Evolutionary conservation across 345 rosid genomes (phyloP), one percentile per base, ranked within the genome.

Genomic region (Sisymbrium irio): DNA sequence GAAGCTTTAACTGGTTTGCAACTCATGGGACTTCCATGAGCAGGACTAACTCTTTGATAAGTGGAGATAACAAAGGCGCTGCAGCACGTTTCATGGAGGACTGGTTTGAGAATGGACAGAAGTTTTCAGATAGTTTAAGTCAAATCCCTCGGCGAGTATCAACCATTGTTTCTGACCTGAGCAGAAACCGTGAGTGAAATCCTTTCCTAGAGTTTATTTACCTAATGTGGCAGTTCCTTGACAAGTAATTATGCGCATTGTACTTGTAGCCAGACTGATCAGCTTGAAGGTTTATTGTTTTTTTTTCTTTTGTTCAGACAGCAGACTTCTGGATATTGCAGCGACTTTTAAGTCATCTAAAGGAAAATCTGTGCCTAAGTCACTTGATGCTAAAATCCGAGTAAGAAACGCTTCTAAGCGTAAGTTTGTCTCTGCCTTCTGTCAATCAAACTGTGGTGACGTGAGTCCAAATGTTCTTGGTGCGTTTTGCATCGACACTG

Each of bases 21-120:
- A 96, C 99, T 73, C 99, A 96, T 76, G 99, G 98, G 67, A 90
- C 99, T 63, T 96, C 98, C 62, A 96, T 96, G 99, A 89, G 97
- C 65, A 93, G 98, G 64, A 77, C 92, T 67, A 96, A 96, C 88
- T 86, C 97, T 0, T 84, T 92, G 85, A 86, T 92, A 35, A 96
- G 99, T 79, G 99, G 99, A 50, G 99, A 96, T 75, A 96, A 96
- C 83, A 96, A 95, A 82, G 99, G 99, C 2, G 96, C 98, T 14
- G 99, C 98, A 15, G 98, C 99, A 0, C 85, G 99, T 62, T 90
- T 96, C 61, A 92, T 89, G 98, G 99, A 96, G 82, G 99, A 96
- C 69, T 90, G 96, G 99, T 89, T 96, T 83, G 76, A 82, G 73
- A 87, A 71, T 76, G 62, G 79, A 72, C 70, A 84, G 82, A 80